Percentiles rank a stretch among this genome's conserved stretches.
Evolutionary conservation across 1,284 basidiomycete species (phyloP).

Genomic region (Mycena citricolor): DNA sequence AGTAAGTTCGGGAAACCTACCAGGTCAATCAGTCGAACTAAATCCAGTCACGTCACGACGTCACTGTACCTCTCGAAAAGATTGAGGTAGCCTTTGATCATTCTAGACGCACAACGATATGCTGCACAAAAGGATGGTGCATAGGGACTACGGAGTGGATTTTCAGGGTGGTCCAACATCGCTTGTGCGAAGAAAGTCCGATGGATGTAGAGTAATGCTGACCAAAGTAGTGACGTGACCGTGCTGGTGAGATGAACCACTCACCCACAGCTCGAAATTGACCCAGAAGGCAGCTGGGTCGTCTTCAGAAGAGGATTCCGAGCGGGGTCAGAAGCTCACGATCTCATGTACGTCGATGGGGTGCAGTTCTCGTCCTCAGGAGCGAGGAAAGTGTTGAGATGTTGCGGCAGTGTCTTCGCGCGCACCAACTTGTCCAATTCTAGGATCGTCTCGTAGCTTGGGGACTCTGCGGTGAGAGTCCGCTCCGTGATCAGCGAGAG

Average conservation of each 20-base stretch:
- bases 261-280: conserved; percentile 49
- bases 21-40: too few species aligned
- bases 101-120: conserved; percentile 59
- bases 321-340: too few species aligned
- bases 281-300: conserved; percentile 41
- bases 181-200: conserved; percentile 64
- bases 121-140: conserved; percentile 65
- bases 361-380: conserved; percentile 47
- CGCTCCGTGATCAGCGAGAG: conserved; percentile 48
- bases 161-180: conserved; percentile 57
- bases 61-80: conserved; percentile 38
- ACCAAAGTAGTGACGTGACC: not conserved
- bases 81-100: conserved; percentile 50
- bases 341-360: conserved; percentile 48
- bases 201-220: conserved; percentile 57
- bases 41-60: not conserved
- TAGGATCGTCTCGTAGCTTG: conserved; percentile 52
- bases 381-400: conserved; percentile 50
- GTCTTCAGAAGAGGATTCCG: too few species aligned
- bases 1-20: conserved; percentile 50
- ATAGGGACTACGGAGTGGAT: conserved; percentile 60
- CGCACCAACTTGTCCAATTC: conserved; percentile 59
- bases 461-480: conserved; percentile 51
- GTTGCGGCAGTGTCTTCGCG: conserved; percentile 50
- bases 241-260: conserved; percentile 22